Percentiles rank a stretch among this genome's conserved stretches.
Conservation (phyloP, 2,329 filamentous ascomycete genomes). For the Drechslera avenae region DNA sequence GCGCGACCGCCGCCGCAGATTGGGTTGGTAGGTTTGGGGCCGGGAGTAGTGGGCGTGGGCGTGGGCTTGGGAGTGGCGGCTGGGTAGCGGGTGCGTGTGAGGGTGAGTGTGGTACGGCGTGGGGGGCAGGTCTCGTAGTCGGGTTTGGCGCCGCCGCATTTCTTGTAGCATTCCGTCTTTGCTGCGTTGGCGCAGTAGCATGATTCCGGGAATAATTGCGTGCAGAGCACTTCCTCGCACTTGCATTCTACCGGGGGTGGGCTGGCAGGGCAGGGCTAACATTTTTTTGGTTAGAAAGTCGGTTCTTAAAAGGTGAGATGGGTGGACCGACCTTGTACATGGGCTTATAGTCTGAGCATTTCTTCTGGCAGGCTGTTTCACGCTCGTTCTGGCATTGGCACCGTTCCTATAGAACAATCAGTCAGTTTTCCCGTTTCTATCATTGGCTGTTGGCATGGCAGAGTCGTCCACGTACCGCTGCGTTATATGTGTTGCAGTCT, state of each 20-base stretch:
- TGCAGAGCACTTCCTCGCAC: constrained; percentile 25
- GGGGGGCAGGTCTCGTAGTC: constrained; percentile 6
- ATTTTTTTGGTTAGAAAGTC: too few relatives aligned
- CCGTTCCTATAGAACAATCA: constrained; percentile 18
- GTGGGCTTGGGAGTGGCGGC: not conserved
- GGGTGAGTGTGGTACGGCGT: not conserved
- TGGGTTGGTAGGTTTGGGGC: constrained; percentile 16
- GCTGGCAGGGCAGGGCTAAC: not conserved
- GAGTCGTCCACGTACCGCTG: not conserved
- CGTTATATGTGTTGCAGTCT: not conserved
- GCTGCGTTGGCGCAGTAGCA: constrained; percentile 40
- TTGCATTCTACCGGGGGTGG: constrained; percentile 12
- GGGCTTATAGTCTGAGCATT: constrained; percentile 31
- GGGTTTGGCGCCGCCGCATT: constrained; percentile 34
- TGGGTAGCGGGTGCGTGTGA: not conserved
- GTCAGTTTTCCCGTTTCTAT: not conserved
- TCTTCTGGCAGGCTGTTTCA: constrained; percentile 29
- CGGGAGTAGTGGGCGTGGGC: constrained; percentile 5
- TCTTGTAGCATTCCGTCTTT: constrained; percentile 18
- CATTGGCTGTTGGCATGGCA: too few relatives aligned
- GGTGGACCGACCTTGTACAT: constrained; percentile 1
- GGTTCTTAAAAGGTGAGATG: not conserved
- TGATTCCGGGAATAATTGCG: constrained; percentile 29
- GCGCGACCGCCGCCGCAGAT: constrained; percentile 37
- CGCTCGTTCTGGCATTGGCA: constrained; percentile 37